phyloP scores from a whole-genome alignment of 441 rosid species.

The Bocquillonia castaneifolia region DNA sequence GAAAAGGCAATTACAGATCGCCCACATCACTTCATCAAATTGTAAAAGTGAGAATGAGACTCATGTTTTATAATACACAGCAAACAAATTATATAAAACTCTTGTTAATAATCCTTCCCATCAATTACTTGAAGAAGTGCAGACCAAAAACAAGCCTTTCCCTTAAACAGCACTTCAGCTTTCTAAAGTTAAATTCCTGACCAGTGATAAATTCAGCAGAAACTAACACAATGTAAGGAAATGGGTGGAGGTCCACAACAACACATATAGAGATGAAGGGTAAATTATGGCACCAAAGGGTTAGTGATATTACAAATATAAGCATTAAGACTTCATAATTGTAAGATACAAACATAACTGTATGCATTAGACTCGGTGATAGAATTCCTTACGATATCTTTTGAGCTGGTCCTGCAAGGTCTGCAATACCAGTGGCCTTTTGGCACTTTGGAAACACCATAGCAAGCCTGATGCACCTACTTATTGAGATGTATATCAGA shows the following conservation, averaged over 20 bases:
- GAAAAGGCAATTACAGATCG: background rate
- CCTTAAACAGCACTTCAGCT: background rate
- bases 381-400: constrained; percentile 37
- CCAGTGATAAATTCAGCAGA: background rate
- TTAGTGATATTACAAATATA: background rate
- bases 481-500: constrained; percentile 7
- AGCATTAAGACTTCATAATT: background rate
- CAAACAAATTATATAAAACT: background rate
- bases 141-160: background rate
- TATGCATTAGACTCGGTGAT: background rate
- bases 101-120: no score
- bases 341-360: background rate
- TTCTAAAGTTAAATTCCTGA: background rate
- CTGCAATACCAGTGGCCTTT: constrained; percentile 48
- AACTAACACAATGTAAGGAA: background rate
- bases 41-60: background rate
- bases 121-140: background rate
- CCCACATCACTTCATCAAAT: background rate
- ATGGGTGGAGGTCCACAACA: background rate
- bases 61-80: background rate
- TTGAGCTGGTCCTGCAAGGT: constrained; percentile 41
- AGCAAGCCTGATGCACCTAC: constrained; percentile 59
- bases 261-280: background rate
- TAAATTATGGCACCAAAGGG: background rate
- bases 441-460: constrained; percentile 45